A percentile compares a stretch with the other conserved stretches of the same genome.
Evolutionary conservation across 441 rosid genomes (phyloP).

Genomic region (Jatropha podagrica): DNA sequence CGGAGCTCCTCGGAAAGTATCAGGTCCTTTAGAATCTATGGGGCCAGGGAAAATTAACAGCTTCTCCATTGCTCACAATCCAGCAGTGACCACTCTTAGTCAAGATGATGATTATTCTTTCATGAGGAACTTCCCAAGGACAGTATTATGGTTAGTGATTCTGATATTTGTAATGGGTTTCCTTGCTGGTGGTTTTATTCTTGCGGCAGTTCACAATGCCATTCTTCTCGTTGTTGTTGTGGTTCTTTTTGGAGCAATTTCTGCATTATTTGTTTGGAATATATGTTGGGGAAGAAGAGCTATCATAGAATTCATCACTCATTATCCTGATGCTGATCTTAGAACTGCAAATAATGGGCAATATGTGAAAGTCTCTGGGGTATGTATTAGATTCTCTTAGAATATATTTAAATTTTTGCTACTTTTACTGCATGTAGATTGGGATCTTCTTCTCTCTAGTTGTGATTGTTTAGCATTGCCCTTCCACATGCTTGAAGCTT

Average conservation of each 20-base stretch:
- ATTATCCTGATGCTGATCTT: constrained; percentile 77
- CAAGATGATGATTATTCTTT: constrained; percentile 54
- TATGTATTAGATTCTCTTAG: constrained; percentile 34
- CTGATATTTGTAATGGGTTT: constrained; percentile 72
- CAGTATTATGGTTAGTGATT: constrained; percentile 64
- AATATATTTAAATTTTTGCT: background rate
- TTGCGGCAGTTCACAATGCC: constrained; percentile 81
- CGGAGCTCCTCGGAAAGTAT: constrained; percentile 43
- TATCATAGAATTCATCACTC: constrained; percentile 55
- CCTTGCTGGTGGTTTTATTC: constrained; percentile 75
- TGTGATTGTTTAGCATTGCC: background rate
- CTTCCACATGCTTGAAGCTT: background rate
- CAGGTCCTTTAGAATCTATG: constrained; percentile 45
- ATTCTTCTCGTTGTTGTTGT: constrained; percentile 62
- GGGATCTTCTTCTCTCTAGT: background rate
- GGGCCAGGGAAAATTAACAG: constrained; percentile 40
- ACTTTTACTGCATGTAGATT: background rate
- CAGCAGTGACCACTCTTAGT: constrained; percentile 43
- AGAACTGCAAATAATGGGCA: constrained; percentile 88
- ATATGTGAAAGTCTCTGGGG: constrained; percentile 88
- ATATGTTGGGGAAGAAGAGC: constrained; percentile 72
- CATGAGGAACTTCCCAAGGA: constrained; percentile 60
- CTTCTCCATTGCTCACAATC: constrained; percentile 39
- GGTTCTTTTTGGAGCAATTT: constrained; percentile 51
- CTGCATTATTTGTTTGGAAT: constrained; percentile 67